These are phyloP conservation scores for Talaromyces marneffei DNA, from an alignment of 2,329 filamentous ascomycete species.

Conservation along the genomic window DNA sequence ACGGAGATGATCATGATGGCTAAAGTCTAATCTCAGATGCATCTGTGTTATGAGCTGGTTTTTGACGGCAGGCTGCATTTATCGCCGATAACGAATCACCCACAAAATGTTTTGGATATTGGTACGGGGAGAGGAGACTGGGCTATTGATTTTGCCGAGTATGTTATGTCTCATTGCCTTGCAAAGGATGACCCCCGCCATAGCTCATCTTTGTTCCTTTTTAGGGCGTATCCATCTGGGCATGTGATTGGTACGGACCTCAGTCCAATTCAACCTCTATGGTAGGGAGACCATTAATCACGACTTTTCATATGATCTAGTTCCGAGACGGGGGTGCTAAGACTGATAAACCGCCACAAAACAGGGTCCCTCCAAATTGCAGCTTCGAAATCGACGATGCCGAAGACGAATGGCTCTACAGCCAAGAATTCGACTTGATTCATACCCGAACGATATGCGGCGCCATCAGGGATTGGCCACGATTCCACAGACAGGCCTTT, in stretches of 20 bases:
- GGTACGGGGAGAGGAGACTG: conserved; percentile 17
- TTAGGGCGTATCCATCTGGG: conserved; percentile 1
- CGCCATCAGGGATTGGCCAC: conserved; percentile 17
- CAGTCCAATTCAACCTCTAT: conserved; percentile 17
- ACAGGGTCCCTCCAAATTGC: conserved; percentile 22
- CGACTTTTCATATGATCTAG: neutral
- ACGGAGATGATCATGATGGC: neutral
- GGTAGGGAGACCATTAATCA: conserved; percentile 1
- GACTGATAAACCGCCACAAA: neutral
- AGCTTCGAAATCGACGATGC: conserved; percentile 22
- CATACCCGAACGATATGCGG: conserved; percentile 19
- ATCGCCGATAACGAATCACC: conserved; percentile 14
- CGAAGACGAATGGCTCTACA: conserved; percentile 22
- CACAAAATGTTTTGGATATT: conserved; percentile 15
- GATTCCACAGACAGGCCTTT: conserved; percentile 17
- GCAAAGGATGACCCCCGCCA: neutral
- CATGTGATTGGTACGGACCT: conserved; percentile 17
- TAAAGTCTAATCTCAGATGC: conserved; percentile 10
- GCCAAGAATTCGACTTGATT: conserved; percentile 21
- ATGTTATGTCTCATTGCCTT: neutral
- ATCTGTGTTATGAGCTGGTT: conserved; percentile 13
- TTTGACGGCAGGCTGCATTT: conserved; percentile 16
- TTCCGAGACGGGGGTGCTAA: neutral
- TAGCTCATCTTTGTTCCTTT: neutral
- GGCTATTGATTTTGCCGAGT: conserved; percentile 16